A percentile compares a stretch with the other conserved stretches of the same genome.
Conservation (phyloP, 306 rosid genomes). For the Cucurbita argyrosperma region DNA sequence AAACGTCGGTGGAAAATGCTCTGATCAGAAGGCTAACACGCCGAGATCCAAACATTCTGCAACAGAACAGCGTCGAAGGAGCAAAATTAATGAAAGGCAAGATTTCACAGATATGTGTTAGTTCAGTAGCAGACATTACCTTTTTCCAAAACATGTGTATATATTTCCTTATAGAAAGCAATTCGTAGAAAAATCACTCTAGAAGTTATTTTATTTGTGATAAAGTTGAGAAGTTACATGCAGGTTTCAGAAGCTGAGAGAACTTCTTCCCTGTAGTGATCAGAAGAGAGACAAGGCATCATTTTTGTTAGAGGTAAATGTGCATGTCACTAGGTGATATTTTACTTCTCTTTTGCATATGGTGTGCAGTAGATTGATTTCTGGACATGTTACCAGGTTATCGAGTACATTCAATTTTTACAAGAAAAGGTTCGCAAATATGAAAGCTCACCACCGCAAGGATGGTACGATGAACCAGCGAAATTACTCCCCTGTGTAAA, state of each 20-base stretch:
- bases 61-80: conserved; percentile 93
- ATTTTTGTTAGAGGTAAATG: conserved; percentile 69
- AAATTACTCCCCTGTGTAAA: conserved; percentile 68
- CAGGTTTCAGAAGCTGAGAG: conserved; percentile 91
- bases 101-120: conserved; percentile 2
- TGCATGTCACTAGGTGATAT: not conserved
- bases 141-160: not conserved
- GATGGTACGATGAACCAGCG: conserved; percentile 56
- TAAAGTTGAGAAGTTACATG: conserved; percentile 6
- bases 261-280: conserved; percentile 83
- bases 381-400: conserved; percentile 33
- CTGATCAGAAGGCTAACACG: conserved; percentile 81
- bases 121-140: not conserved
- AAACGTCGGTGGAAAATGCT: conserved; percentile 41
- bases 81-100: conserved; percentile 96
- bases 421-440: conserved; percentile 72
- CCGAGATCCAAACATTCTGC: conserved; percentile 98
- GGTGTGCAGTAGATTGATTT: not conserved
- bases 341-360: not conserved
- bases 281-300: conserved; percentile 99
- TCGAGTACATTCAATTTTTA: conserved; percentile 81
- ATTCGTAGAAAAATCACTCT: not conserved
- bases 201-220: too few relatives aligned
- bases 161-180: not conserved
- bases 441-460: conserved; percentile 57